Conservation (phyloP, 2,329 filamentous ascomycete genomes). For the Didymella segeticola region DNA sequence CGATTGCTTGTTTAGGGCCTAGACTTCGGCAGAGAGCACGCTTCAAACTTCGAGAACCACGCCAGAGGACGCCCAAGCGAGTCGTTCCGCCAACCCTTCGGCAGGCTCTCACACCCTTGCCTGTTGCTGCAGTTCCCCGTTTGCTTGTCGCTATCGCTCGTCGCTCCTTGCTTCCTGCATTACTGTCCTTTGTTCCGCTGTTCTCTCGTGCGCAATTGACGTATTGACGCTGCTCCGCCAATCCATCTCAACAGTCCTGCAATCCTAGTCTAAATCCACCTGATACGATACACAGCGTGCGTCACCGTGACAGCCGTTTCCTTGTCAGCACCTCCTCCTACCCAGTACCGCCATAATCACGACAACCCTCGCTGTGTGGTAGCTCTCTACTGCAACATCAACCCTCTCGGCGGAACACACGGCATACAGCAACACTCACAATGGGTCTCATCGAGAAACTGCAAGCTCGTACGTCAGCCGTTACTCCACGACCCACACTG, state of each 20-base stretch:
- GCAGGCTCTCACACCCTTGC: slow-evolving; percentile 6
- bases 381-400: slow-evolving; percentile 14
- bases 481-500: not conserved
- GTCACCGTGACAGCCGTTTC: slow-evolving; percentile 32
- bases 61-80: slow-evolving; percentile 19
- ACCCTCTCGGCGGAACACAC: slow-evolving; percentile 15
- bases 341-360: slow-evolving; percentile 26
- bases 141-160: slow-evolving; percentile 7
- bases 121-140: slow-evolving; percentile 12
- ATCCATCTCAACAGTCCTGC: slow-evolving; percentile 2
- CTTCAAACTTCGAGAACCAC: slow-evolving; percentile 27
- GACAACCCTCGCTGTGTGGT: slow-evolving; percentile 18
- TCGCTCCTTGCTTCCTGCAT: slow-evolving; percentile 15
- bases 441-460: slow-evolving; percentile 51
- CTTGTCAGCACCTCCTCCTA: slow-evolving; percentile 18
- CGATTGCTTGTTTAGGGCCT: slow-evolving; percentile 24
- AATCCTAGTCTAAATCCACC: not conserved
- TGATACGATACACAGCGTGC: slow-evolving; percentile 27
- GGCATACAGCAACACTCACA: slow-evolving; percentile 21
- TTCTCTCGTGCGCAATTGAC: slow-evolving; percentile 9
- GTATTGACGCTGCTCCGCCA: slow-evolving; percentile 6
- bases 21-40: slow-evolving; percentile 23
- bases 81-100: slow-evolving; percentile 16
- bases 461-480: slow-evolving; percentile 47
- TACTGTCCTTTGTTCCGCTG: slow-evolving; percentile 8